Conservation (phyloP, 129 eudicot species). For the Tagetes patula region DNA sequence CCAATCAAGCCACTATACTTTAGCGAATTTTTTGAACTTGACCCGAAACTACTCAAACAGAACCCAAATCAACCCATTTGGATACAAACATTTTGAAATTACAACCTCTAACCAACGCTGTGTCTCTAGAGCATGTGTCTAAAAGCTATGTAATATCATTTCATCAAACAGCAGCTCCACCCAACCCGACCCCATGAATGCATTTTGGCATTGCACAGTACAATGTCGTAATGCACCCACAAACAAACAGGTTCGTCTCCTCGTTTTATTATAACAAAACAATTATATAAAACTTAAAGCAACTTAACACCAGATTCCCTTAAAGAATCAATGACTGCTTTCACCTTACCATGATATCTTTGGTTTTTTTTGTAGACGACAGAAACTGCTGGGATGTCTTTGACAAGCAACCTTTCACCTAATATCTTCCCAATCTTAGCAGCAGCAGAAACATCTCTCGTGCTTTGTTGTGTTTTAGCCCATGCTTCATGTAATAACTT, state of each 20-base stretch:
- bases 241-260: not conserved
- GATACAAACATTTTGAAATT: not conserved
- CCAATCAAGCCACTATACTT: not conserved
- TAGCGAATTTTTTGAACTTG: not conserved
- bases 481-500: conserved; percentile 53
- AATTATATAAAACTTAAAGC: conserved; percentile 31
- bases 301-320: conserved; percentile 69
- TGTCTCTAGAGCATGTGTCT: not conserved
- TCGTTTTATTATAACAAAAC: conserved; percentile 18
- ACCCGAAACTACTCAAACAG: not conserved
- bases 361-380: conserved; percentile 69
- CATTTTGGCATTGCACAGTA: not conserved
- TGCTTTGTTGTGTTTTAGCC: conserved; percentile 44
- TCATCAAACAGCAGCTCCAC: not conserved
- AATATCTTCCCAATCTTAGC: conserved; percentile 62
- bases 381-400: conserved; percentile 77
- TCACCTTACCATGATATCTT: conserved; percentile 88
- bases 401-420: conserved; percentile 47
- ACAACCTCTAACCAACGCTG: not conserved
- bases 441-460: conserved; percentile 66
- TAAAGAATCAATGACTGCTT: conserved; percentile 77
- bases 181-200: not conserved
- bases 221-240: not conserved
- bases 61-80: not conserved
- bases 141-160: not conserved